Conservation (phyloP, 768 basidiomycete genomes). For the Termitomyces heimii region DNA sequence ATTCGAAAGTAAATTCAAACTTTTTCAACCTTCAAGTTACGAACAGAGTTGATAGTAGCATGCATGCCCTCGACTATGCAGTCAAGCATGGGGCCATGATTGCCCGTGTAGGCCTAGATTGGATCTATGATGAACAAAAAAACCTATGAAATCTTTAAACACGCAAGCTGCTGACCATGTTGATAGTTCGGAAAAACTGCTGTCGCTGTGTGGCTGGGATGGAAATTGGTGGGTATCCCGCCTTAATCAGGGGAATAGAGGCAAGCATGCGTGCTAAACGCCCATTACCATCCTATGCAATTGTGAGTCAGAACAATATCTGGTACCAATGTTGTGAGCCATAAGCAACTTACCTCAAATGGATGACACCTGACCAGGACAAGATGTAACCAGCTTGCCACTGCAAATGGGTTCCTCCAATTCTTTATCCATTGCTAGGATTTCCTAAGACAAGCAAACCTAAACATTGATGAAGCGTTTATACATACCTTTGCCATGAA, state of each 20-base stretch:
- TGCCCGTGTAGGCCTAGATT: neutral
- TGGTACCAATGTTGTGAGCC: neutral
- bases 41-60: neutral
- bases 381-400: conserved; percentile 25
- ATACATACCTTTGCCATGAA: conserved; percentile 19
- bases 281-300: conserved; percentile 25
- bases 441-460: neutral
- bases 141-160: neutral
- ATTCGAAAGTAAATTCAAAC: neutral
- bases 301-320: neutral
- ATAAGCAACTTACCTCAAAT: conserved; percentile 16
- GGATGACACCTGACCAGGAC: conserved; percentile 23
- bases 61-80: neutral
- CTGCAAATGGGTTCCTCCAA: conserved; percentile 24
- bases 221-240: conserved; percentile 25
- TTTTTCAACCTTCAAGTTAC: neutral
- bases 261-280: conserved; percentile 23
- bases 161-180: conserved; percentile 10
- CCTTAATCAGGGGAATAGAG: conserved; percentile 23
- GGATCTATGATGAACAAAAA: neutral
- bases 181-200: conserved; percentile 19
- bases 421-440: conserved; percentile 19
- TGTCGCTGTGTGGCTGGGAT: conserved; percentile 15
- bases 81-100: neutral
- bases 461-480: neutral